phyloP scores from a whole-genome alignment of 306 rosid genomes.

The Ammopiptanthus mongolicus region DNA sequence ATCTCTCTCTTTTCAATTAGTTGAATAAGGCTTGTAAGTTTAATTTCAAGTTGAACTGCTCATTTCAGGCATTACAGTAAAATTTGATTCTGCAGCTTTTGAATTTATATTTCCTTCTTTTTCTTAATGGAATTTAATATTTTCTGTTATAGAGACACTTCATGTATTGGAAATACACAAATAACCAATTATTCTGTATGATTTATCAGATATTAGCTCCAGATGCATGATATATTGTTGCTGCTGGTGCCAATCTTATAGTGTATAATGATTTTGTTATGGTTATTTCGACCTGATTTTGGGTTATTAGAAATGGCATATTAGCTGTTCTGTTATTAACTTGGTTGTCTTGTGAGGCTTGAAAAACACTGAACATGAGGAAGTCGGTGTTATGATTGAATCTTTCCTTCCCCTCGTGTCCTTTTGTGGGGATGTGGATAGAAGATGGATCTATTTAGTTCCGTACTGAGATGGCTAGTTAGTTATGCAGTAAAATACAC shows the following conservation, averaged over 20 bases:
- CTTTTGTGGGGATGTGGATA: not conserved
- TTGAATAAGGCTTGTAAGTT: not conserved
- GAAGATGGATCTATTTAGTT: not conserved
- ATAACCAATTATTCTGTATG: not conserved
- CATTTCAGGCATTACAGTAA: not conserved
- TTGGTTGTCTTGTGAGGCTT: not conserved
- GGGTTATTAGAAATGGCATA: too few relatives aligned
- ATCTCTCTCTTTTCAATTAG: not conserved
- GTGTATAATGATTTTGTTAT: not conserved
- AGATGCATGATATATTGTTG: not conserved
- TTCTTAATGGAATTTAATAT: not conserved
- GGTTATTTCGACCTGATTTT: not conserved
- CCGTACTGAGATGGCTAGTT: not conserved
- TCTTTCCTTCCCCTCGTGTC: not conserved
- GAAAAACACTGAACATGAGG: not conserved
- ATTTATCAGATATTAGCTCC: not conserved
- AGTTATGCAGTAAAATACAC: not conserved
- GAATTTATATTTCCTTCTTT: not conserved
- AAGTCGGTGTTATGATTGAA: not conserved
- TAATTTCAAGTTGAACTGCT: not conserved
- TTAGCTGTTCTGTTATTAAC: not conserved
- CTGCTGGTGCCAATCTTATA: not conserved
- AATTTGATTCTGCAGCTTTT: not conserved
- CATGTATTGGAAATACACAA: not conserved
- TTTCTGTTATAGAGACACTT: not conserved